Evolutionary conservation across 1,284 basidiomycete species (phyloP).

Genomic region (Malassezia restricta): DNA sequence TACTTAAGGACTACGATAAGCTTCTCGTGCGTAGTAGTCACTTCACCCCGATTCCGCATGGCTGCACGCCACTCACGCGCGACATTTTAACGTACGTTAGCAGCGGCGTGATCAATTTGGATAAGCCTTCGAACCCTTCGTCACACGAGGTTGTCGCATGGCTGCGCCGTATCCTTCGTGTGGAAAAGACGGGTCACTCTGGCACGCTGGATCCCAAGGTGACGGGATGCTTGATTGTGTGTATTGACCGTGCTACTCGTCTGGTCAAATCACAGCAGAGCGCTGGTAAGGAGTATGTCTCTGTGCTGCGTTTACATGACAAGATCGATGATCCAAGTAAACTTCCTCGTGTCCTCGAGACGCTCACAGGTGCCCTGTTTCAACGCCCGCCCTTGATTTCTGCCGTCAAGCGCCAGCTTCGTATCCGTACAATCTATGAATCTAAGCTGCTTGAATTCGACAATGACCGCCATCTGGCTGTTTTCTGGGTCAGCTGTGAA

Average conservation of each 20-base stretch:
- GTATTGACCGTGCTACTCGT: constrained; percentile 97
- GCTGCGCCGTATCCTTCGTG: constrained; percentile 85
- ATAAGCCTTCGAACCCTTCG: constrained; percentile 98
- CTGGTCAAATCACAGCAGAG: constrained; percentile 98
- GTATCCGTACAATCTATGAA: constrained; percentile 94
- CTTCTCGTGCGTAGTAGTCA: constrained; percentile 83
- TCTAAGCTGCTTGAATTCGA: constrained; percentile 94
- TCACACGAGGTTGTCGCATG: constrained; percentile 99
- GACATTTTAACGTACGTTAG: constrained; percentile 83
- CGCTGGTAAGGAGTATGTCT: constrained; percentile 98
- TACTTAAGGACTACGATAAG: constrained; percentile 80
- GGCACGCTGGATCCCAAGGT: constrained; percentile 98
- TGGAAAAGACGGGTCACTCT: constrained; percentile 96
- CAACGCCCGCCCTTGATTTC: constrained; percentile 97
- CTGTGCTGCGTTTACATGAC: constrained; percentile 83
- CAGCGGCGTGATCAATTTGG: constrained; percentile 96
- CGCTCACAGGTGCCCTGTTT: constrained; percentile 93
- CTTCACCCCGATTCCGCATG: constrained; percentile 94
- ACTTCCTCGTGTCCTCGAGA: constrained; percentile 85
- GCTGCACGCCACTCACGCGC: constrained; percentile 77
- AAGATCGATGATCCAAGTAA: constrained; percentile 66
- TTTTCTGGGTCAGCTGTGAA: constrained; percentile 98
- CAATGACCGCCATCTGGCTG: constrained; percentile 87
- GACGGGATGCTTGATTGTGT: constrained; percentile 95
- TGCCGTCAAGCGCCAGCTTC: constrained; percentile 94